Percentiles rank a stretch among this genome's conserved stretches.
phyloP scores from a whole-genome alignment of 2,329 filamentous ascomycete species.

The Clarireedia hainanense region DNA sequence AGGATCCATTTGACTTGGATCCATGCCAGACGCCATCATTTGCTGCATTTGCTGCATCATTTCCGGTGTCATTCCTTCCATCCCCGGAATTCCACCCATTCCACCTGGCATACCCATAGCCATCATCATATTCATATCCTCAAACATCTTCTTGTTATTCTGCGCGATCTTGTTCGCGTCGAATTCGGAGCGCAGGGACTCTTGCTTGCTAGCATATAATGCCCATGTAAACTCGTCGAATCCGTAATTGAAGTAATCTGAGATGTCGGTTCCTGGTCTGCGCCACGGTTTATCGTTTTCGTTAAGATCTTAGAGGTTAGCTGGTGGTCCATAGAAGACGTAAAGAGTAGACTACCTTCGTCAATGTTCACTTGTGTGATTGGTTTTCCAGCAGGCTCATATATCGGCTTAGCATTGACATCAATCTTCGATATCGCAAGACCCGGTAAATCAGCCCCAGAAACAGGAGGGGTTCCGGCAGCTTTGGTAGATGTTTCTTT shows the following conservation, averaged over 20 bases:
- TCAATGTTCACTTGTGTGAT: conserved; percentile 71
- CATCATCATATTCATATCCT: conserved; percentile 66
- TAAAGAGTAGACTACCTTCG: conserved; percentile 37
- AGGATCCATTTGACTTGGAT: conserved; percentile 60
- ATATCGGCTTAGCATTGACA: conserved; percentile 72
- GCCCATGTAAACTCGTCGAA: conserved; percentile 99
- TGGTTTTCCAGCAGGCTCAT: conserved; percentile 73
- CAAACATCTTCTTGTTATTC: conserved; percentile 72
- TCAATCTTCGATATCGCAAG: conserved; percentile 77
- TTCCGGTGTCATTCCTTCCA: conserved; percentile 57
- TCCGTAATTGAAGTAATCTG: conserved; percentile 98
- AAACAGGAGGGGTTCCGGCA: conserved; percentile 26
- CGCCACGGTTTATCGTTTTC: conserved; percentile 93
- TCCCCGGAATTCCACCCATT: conserved; percentile 40
- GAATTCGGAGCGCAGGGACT: conserved; percentile 68
- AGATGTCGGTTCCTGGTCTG: conserved; percentile 85
- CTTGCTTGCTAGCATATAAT: conserved; percentile 84
- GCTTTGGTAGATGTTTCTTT: conserved; percentile 36
- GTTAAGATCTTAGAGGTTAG: conserved; percentile 46
- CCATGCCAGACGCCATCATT: conserved; percentile 59
- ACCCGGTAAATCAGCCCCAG: conserved; percentile 49
- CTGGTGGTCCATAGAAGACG: neutral
- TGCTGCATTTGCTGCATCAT: conserved; percentile 65
- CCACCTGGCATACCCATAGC: conserved; percentile 35
- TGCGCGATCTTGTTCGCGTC: conserved; percentile 55